phyloP scores from a whole-genome alignment of 2,329 filamentous ascomycete species.

The Westerdykella sp. region DNA sequence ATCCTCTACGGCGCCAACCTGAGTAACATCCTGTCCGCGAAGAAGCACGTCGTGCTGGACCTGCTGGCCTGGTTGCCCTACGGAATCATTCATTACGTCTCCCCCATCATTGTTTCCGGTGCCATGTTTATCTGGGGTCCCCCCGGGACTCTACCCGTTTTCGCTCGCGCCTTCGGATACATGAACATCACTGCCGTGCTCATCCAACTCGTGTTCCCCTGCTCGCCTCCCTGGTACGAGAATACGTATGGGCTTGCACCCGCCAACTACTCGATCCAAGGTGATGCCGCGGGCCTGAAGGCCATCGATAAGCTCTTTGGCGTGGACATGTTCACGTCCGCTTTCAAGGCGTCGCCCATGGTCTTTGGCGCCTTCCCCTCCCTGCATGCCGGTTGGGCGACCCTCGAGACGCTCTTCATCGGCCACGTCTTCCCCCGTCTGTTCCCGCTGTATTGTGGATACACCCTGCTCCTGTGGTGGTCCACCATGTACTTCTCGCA shows the following conservation, averaged over 20 bases:
- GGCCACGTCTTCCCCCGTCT: constrained; percentile 83
- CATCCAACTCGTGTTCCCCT: constrained; percentile 85
- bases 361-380: constrained; percentile 95
- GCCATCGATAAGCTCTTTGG: constrained; percentile 87
- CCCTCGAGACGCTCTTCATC: constrained; percentile 87
- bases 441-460: constrained; percentile 71
- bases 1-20: constrained; percentile 94
- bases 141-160: constrained; percentile 76
- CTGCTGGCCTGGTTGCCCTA: constrained; percentile 91
- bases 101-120: constrained; percentile 69
- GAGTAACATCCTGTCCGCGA: constrained; percentile 88
- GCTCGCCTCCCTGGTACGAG: constrained; percentile 96
- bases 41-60: constrained; percentile 77
- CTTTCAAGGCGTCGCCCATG: constrained; percentile 81
- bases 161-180: constrained; percentile 83
- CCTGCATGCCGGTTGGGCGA: constrained; percentile 82
- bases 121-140: constrained; percentile 85
- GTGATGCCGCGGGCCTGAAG: constrained; percentile 81
- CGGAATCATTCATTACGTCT: constrained; percentile 82
- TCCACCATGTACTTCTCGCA: constrained; percentile 97
- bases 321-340: constrained; percentile 86
- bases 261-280: constrained; percentile 85
- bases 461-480: constrained; percentile 95
- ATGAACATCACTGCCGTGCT: constrained; percentile 83
- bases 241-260: constrained; percentile 85